These are phyloP conservation scores for Claviceps paspali DNA, from an alignment of 2,329 filamentous ascomycete species.

Conservation along the genomic window DNA sequence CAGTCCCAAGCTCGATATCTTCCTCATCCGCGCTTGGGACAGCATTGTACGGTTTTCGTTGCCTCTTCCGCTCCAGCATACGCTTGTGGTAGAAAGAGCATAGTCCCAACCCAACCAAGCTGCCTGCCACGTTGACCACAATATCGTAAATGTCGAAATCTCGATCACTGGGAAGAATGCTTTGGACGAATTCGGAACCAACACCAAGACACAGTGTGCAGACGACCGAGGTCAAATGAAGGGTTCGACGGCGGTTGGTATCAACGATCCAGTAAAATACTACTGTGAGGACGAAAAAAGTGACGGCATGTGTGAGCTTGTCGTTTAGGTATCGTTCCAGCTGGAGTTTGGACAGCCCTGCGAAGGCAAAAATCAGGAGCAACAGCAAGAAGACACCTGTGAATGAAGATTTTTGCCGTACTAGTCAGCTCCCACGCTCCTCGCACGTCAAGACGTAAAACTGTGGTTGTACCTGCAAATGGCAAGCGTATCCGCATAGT, in stretches of 20 bases:
- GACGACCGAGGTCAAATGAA: slow-evolving; percentile 68
- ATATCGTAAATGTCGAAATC: slow-evolving; percentile 71
- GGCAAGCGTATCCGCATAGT: slow-evolving; percentile 6
- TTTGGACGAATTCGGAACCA: slow-evolving; percentile 64
- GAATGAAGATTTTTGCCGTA: slow-evolving; percentile 8
- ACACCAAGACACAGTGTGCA: slow-evolving; percentile 60
- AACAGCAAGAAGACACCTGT: slow-evolving; percentile 55
- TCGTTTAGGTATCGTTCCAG: slow-evolving; percentile 54
- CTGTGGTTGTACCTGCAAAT: slow-evolving; percentile 3
- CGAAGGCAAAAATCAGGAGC: slow-evolving; percentile 60
- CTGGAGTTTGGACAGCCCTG: slow-evolving; percentile 56
- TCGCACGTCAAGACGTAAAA: background rate
- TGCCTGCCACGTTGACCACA: slow-evolving; percentile 73
- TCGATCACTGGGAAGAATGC: slow-evolving; percentile 57
- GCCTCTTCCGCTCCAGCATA: slow-evolving; percentile 78
- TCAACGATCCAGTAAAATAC: slow-evolving; percentile 96
- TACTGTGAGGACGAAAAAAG: slow-evolving; percentile 79
- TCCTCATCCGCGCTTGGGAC: slow-evolving; percentile 48
- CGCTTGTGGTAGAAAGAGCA: slow-evolving; percentile 89
- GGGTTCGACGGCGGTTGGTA: slow-evolving; percentile 67
- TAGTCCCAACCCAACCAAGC: slow-evolving; percentile 51
- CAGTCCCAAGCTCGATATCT: slow-evolving; percentile 66
- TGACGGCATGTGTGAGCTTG: slow-evolving; percentile 74
- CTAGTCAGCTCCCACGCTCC: slow-evolving; percentile 1
- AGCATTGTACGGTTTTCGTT: slow-evolving; percentile 55